phyloP scores from a whole-genome alignment of 1,139 yeast genomes.

The Kluyveromyces sp. region DNA sequence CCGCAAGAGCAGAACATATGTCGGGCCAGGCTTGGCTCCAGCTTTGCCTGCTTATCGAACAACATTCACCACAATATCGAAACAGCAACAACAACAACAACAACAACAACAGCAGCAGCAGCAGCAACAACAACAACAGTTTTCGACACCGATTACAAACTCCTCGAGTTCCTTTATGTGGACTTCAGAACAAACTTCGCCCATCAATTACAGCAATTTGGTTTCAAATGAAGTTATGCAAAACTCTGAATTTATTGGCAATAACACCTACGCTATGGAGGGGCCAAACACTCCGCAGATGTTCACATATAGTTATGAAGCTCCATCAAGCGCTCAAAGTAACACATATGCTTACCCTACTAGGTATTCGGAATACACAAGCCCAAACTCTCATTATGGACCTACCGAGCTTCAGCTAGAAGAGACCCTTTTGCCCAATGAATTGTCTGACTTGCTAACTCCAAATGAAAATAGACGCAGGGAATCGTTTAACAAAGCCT shows the following conservation, averaged over 20 bases:
- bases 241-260: background rate
- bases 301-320: background rate
- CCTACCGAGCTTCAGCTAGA: conserved; percentile 7
- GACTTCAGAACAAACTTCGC: background rate
- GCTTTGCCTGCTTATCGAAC: too few species aligned
- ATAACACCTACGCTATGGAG: background rate
- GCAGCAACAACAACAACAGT: background rate
- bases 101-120: background rate
- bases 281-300: background rate
- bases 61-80: too few species aligned
- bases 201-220: background rate
- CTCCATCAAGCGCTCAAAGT: background rate
- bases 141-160: background rate
- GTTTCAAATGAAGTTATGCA: background rate
- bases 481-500: conserved; percentile 9
- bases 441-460: conserved; percentile 16
- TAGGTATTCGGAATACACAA: background rate
- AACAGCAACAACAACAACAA: background rate
- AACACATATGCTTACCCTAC: background rate
- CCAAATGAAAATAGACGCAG: conserved; percentile 16
- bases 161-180: background rate
- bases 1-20: too few species aligned
- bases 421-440: conserved; percentile 17
- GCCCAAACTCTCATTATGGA: background rate
- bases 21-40: too few species aligned